These are phyloP conservation scores for Sporothrix sp. DNA, from an alignment of 2,329 filamentous ascomycete species.

Conservation along the genomic window DNA sequence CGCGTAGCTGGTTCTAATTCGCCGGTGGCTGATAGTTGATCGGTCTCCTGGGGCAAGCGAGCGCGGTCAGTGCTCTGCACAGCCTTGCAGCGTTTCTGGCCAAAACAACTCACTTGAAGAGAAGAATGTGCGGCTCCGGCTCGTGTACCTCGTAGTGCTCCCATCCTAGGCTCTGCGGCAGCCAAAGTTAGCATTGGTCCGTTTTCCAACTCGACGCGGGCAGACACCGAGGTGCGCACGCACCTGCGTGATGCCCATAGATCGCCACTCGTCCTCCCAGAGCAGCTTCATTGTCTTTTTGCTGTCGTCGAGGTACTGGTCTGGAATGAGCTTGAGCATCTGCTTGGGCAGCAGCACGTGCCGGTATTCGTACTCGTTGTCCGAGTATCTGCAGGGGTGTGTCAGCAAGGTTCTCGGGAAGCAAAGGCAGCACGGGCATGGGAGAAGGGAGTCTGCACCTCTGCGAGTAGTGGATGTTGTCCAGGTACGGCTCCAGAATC, in stretches of 20 bases:
- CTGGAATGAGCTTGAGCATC: constrained; percentile 94
- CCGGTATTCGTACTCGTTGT: constrained; percentile 89
- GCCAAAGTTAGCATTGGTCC: background rate
- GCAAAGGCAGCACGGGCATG: no score
- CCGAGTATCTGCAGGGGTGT: constrained; percentile 61
- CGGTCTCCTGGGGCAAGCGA: constrained; percentile 50
- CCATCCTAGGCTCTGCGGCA: constrained; percentile 84
- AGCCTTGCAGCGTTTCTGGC: no score
- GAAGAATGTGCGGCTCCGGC: constrained; percentile 92
- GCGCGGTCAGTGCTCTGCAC: background rate
- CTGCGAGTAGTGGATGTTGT: constrained; percentile 84
- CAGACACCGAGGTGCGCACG: no score
- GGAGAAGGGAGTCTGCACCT: constrained; percentile 4
- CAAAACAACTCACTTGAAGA: constrained; percentile 96
- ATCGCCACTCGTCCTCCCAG: constrained; percentile 98
- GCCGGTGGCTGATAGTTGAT: constrained; percentile 71
- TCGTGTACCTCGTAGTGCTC: constrained; percentile 99
- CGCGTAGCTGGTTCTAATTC: constrained; percentile 5
- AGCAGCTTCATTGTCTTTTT: constrained; percentile 92
- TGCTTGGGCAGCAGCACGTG: constrained; percentile 96
- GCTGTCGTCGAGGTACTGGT: constrained; percentile 52
- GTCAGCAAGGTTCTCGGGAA: no score
- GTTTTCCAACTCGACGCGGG: no score
- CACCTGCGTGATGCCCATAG: constrained; percentile 93
- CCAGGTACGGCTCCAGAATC: constrained; percentile 81